Evolutionary conservation across 306 rosid genomes (phyloP).

Genomic region (Sesbania bispinosa): DNA sequence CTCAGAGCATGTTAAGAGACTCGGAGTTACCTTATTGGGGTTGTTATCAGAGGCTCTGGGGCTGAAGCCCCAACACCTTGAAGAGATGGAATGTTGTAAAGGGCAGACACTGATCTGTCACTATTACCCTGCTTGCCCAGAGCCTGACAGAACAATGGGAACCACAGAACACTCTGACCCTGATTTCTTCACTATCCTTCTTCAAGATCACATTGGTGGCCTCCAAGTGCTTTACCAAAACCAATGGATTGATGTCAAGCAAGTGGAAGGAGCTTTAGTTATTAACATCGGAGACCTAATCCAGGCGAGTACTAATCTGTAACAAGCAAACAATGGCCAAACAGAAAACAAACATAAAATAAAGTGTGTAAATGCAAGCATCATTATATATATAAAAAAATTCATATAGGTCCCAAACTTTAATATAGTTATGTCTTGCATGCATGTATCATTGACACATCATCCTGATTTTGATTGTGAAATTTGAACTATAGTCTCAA

Average conservation of each 20-base stretch:
- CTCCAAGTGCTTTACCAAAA: slow-evolving; percentile 6
- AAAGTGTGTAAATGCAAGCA: no score
- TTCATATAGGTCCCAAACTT: no score
- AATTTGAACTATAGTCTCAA: no score
- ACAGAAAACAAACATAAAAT: no score
- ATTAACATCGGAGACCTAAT: slow-evolving; percentile 12
- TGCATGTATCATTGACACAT: no score
- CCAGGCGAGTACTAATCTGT: background rate
- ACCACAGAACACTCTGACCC: background rate
- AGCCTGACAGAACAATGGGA: background rate
- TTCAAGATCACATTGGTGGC: slow-evolving; percentile 16
- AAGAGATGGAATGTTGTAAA: slow-evolving; percentile 8
- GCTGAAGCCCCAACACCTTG: background rate
- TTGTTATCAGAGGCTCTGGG: slow-evolving; percentile 22
- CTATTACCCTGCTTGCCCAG: slow-evolving; percentile 15
- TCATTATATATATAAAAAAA: no score
- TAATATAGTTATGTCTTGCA: no score
- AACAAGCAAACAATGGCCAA: no score
- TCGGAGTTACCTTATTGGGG: background rate
- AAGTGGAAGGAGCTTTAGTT: slow-evolving; percentile 9
- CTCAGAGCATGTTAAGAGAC: background rate
- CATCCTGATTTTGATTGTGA: no score
- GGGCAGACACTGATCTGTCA: background rate
- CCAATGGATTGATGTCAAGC: slow-evolving; percentile 1
- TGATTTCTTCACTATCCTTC: slow-evolving; percentile 16